Evolutionary conservation across 2,329 filamentous ascomycete species (phyloP).

Genomic region (Hypomyces perniciosus): DNA sequence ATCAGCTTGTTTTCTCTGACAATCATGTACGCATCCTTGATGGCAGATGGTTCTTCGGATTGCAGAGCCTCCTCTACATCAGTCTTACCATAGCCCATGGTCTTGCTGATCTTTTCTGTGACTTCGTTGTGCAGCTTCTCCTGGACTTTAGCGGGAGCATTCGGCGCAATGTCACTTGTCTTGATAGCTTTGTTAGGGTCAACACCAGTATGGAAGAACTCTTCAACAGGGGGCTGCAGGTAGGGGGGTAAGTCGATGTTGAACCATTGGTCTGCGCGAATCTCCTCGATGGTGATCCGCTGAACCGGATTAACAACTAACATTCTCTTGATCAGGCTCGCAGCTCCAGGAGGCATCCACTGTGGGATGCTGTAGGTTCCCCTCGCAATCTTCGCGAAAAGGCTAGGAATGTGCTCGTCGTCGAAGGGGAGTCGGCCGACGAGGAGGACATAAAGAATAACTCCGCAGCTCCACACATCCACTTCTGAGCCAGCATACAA

Average conservation of each 20-base stretch:
- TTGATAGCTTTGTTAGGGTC: slow-evolving; percentile 89
- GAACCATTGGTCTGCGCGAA: slow-evolving; percentile 92
- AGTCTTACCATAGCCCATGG: slow-evolving; percentile 92
- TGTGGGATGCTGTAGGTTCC: slow-evolving; percentile 88
- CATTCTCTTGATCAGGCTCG: slow-evolving; percentile 82
- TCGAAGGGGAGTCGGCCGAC: slow-evolving; percentile 88
- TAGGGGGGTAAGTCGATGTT: slow-evolving; percentile 79
- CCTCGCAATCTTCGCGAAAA: slow-evolving; percentile 96
- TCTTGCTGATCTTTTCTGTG: slow-evolving; percentile 92
- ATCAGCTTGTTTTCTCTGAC: slow-evolving; percentile 97
- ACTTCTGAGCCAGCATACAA: slow-evolving; percentile 96
- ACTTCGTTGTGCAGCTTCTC: slow-evolving; percentile 89
- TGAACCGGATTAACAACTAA: slow-evolving; percentile 92
- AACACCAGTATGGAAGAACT: slow-evolving; percentile 89
- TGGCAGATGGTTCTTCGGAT: slow-evolving; percentile 89
- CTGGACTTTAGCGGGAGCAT: slow-evolving; percentile 70
- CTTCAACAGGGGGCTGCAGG: slow-evolving; percentile 78
- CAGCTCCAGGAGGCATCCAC: slow-evolving; percentile 83
- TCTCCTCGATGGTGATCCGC: slow-evolving; percentile 88
- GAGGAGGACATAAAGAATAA: slow-evolving; percentile 79
- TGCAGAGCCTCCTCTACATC: slow-evolving; percentile 93
- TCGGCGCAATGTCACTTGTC: slow-evolving; percentile 71
- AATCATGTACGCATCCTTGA: slow-evolving; percentile 98
- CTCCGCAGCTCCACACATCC: slow-evolving; percentile 95
- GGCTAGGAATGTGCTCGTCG: slow-evolving; percentile 93